Evolutionary conservation across 768 basidiomycete genomes (phyloP).

Genomic region (Myochromella boudieri): DNA sequence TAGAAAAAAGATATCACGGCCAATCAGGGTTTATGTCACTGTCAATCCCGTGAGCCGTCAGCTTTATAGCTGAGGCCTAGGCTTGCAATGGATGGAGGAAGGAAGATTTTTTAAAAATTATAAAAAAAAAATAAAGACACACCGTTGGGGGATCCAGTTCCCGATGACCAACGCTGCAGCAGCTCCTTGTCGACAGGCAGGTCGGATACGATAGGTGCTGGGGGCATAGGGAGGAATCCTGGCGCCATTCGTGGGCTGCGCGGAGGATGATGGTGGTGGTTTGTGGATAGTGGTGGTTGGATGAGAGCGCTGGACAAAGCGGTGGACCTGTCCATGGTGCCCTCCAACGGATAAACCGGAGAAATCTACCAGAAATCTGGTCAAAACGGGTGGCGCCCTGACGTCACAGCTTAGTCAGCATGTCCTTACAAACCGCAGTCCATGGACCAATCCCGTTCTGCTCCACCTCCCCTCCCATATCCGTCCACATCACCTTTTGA

Average conservation of each 20-base stretch:
- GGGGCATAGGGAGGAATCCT: conserved; percentile 11
- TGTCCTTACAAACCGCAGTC: no score
- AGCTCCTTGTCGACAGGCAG: conserved; percentile 16
- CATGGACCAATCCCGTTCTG: no score
- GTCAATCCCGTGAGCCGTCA: conserved; percentile 1
- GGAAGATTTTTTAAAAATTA: background rate
- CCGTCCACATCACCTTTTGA: no score
- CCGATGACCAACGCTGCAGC: conserved; percentile 17
- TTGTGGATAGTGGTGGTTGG: background rate
- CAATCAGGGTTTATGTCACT: conserved; percentile 1
- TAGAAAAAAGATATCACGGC: conserved; percentile 3
- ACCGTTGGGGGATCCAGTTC: conserved; percentile 10
- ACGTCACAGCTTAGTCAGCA: no score
- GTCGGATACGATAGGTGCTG: conserved; percentile 13
- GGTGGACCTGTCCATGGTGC: conserved; percentile 6
- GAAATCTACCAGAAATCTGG: background rate
- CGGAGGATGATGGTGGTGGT: background rate
- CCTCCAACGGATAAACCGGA: conserved; percentile 6
- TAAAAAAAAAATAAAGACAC: background rate
- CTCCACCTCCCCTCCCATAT: no score
- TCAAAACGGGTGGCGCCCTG: no score
- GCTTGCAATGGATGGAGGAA: background rate
- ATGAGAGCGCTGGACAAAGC: background rate
- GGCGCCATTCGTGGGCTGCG: conserved; percentile 4
- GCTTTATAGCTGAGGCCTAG: background rate